Evolutionary conservation across 2,329 filamentous ascomycete genomes (phyloP), one percentile per base, ranked within the genome.

Genomic region (Aspergillus melleus): DNA sequence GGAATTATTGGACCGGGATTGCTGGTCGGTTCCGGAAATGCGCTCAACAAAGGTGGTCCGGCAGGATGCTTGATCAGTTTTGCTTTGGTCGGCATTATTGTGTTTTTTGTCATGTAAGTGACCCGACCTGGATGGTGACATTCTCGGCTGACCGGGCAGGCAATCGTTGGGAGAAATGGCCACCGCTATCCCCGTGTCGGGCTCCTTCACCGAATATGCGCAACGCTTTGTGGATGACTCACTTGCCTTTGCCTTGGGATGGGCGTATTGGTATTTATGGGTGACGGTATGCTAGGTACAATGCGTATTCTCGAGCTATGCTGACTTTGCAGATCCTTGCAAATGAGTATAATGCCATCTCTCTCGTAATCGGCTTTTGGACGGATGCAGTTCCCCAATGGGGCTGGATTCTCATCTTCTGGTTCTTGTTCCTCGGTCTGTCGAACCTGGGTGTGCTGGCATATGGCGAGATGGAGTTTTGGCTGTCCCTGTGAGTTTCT

Each of bases 81-180:
- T 64, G 85, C 82, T 10, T 77, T 91, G 29, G 88, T 91, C 64
- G 89, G 88, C 11, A 82, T 91, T 62, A 85, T 92, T 60, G 88
- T 89, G 2, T 84, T 76, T 62, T 76, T 76, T 57, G 72, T 75
- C 47, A 77, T 79, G 75, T 74, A 61, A 52, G 61, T 39, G 12
- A 9, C n/a, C 20, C 19, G 12, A 29, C 11, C 53, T 39, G 8
- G 44, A 59, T n/a, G 6, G 12, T 70, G 60, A 82, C 80, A 22
- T n/a, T 30, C 12, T 12, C 19, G 65, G 84, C 89, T 49, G 72
- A 63, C 30, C 3, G 29, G 14, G 30, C 64, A 91, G 90, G 85
- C 89, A 91, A 78, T 88, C 86, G 4, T 77, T 92, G 6, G 90
- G 90, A 20, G 90, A 92, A 72, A 78, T 92, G 67, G 90, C 89